A percentile compares a stretch with the other conserved stretches of the same genome.
phyloP scores from a whole-genome alignment of 2,329 filamentous ascomycete species.

The Stagonosporopsis tanaceti region DNA sequence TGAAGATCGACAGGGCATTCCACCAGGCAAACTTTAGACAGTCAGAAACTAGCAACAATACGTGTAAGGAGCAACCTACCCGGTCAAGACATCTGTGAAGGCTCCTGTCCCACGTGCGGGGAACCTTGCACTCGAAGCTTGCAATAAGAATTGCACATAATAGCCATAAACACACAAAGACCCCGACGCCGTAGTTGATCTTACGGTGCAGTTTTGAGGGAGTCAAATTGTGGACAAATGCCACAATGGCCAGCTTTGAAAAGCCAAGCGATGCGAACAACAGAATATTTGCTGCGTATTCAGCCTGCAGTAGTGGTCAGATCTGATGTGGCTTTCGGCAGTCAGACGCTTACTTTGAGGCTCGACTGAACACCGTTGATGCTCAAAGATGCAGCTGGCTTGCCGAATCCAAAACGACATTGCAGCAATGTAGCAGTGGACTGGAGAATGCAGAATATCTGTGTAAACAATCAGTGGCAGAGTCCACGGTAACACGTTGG shows the following conservation, averaged over 20 bases:
- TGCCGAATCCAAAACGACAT: constrained; percentile 32
- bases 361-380: constrained; percentile 19
- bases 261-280: constrained; percentile 36
- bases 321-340: too few species aligned
- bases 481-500: too few species aligned
- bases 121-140: constrained; percentile 26
- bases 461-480: neutral
- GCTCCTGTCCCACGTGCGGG: constrained; percentile 31
- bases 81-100: constrained; percentile 24
- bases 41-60: neutral
- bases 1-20: constrained; percentile 23
- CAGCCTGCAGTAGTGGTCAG: constrained; percentile 22
- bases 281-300: constrained; percentile 37
- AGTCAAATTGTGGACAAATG: constrained; percentile 34
- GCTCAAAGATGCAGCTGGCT: constrained; percentile 24
- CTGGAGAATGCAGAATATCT: constrained; percentile 31
- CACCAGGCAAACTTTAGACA: constrained; percentile 29
- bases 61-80: constrained; percentile 15
- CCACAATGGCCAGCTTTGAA: constrained; percentile 38
- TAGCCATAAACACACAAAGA: constrained; percentile 23
- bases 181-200: constrained; percentile 26
- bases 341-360: constrained; percentile 16
- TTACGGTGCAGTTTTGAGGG: constrained; percentile 25
- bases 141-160: constrained; percentile 22
- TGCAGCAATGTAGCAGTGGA: constrained; percentile 30